Evolutionary conservation across 805 yeast genomes (phyloP).

Genomic region (Scheffersomyces amazonensis): DNA sequence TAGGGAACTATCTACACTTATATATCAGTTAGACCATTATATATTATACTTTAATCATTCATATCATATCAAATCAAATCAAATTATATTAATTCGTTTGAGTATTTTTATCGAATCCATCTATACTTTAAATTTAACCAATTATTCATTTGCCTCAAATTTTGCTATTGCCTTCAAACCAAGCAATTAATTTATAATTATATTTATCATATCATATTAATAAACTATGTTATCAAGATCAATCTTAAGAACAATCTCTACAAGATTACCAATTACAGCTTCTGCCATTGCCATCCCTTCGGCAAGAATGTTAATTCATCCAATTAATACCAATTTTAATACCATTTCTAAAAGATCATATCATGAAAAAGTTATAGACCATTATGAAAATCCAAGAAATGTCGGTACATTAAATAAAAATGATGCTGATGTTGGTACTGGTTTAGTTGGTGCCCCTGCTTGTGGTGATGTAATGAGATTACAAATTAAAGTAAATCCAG

Average conservation of each 20-base stretch:
- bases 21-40: too few relatives aligned
- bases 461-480: conserved; percentile 99
- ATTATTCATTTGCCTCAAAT: too few relatives aligned
- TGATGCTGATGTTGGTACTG: conserved; percentile 82
- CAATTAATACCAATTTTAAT: background rate
- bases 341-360: conserved; percentile 40
- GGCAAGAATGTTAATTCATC: too few relatives aligned
- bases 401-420: conserved; percentile 89
- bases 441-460: conserved; percentile 98
- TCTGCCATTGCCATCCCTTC: background rate
- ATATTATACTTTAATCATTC: too few relatives aligned
- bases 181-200: background rate
- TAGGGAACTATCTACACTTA: too few relatives aligned
- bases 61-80: too few relatives aligned
- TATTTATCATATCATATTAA: background rate
- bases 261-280: background rate
- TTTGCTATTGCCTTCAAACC: background rate
- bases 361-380: conserved; percentile 93
- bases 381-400: conserved; percentile 93
- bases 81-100: too few relatives aligned
- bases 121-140: too few relatives aligned
- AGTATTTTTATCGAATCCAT: too few relatives aligned
- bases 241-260: background rate
- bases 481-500: conserved; percentile 90
- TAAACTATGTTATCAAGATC: background rate